Percentiles rank a stretch among this genome's conserved stretches.
Evolutionary conservation across 805 yeast genomes (phyloP).

Genomic region (Wilhelminamyces savonicus): DNA sequence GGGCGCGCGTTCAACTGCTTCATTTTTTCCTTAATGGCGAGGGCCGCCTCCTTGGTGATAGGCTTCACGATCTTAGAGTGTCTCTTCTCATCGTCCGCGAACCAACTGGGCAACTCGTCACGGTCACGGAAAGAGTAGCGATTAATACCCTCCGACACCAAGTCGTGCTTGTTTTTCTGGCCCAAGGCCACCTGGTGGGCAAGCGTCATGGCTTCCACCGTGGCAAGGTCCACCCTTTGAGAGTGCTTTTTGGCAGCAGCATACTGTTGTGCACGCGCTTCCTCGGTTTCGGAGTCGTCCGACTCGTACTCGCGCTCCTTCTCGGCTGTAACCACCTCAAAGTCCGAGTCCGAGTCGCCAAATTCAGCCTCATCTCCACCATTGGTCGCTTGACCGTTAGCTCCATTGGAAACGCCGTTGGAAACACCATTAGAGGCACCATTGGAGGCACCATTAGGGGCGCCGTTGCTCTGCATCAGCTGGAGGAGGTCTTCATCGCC

Average conservation of each 20-base stretch:
- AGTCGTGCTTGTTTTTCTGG: constrained; percentile 74
- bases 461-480: constrained; percentile 1
- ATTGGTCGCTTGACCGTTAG: constrained; percentile 7
- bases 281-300: constrained; percentile 49
- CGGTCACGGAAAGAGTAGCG: constrained; percentile 86
- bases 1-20: constrained; percentile 89
- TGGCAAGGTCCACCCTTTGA: constrained; percentile 72
- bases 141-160: constrained; percentile 89
- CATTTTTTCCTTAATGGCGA: constrained; percentile 37
- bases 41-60: constrained; percentile 77
- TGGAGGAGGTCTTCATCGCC: constrained; percentile 41
- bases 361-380: constrained; percentile 36
- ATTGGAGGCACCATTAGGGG: too few species aligned
- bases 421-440: too few species aligned
- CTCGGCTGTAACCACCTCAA: constrained; percentile 35
- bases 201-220: constrained; percentile 95
- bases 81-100: constrained; percentile 81
- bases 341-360: constrained; percentile 33
- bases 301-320: constrained; percentile 14
- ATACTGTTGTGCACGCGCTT: constrained; percentile 34
- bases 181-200: constrained; percentile 95
- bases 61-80: constrained; percentile 87
- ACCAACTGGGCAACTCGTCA: constrained; percentile 96
- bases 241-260: constrained; percentile 43
- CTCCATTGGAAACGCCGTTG: constrained; percentile 13